Evolutionary conservation across 805 yeast genomes (phyloP).

Genomic region (Brettanomyces custersianus): DNA sequence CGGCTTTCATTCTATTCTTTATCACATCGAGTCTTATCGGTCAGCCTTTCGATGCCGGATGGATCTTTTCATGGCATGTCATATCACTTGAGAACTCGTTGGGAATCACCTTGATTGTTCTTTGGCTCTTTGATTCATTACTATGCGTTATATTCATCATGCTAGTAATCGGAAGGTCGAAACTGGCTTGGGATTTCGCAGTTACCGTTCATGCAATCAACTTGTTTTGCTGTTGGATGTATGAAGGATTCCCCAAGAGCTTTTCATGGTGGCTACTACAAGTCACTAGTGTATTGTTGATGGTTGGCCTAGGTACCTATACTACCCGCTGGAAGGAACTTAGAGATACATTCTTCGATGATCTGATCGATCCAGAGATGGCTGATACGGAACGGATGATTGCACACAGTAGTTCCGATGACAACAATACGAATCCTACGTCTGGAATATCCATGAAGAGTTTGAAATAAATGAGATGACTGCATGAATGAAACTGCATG

Average conservation of each 20-base stretch:
- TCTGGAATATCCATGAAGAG: not conserved
- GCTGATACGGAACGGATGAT: conserved; percentile 21
- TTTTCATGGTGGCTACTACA: conserved; percentile 84
- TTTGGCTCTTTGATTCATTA: conserved; percentile 81
- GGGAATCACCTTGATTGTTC: conserved; percentile 62
- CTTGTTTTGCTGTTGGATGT: conserved; percentile 57
- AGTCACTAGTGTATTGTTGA: conserved; percentile 50
- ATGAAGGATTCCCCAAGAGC: conserved; percentile 60
- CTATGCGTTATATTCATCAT: conserved; percentile 80
- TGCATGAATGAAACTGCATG: too few relatives aligned
- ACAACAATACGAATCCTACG: too few relatives aligned
- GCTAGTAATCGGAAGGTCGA: conserved; percentile 82
- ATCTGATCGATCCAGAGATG: conserved; percentile 54
- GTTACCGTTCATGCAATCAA: conserved; percentile 84
- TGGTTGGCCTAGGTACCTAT: conserved; percentile 82
- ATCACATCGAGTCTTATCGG: conserved; percentile 65
- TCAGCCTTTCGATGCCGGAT: conserved; percentile 50
- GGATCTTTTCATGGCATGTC: conserved; percentile 77
- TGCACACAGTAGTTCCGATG: too few relatives aligned
- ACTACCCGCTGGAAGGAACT: conserved; percentile 88
- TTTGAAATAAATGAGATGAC: not conserved
- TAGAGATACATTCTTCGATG: conserved; percentile 82
- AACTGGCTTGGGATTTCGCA: conserved; percentile 94
- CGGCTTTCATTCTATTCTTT: conserved; percentile 60
- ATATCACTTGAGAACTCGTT: conserved; percentile 67